Base-by-base conservation (phyloP, 495 filamentous ascomycete species). In the Lasiosphaeriaceae sp. region DNA sequence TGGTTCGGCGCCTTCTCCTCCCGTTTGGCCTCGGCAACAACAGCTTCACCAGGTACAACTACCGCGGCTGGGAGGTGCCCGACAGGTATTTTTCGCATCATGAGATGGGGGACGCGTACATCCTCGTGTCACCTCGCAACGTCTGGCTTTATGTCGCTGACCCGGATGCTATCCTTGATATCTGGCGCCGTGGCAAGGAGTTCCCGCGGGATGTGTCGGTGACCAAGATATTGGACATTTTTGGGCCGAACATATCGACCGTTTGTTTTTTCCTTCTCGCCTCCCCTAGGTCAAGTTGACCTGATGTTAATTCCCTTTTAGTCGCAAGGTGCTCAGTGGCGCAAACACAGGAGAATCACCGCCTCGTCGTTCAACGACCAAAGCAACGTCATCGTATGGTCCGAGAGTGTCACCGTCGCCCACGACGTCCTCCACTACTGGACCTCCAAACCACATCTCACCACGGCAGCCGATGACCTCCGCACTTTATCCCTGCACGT, bases 381-480 rank as follows among this genome's bases (percentile, higher is more conserved):
- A 49, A 79, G 73, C 58, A 79, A 75, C 48, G 54, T 55, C 11
- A 50, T 78, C 1, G 78, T 81, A 0, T 83, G 77, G 77, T 24
- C 61, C 4, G 69, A 78, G 43, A 57, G 61, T 0, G 39, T 84
- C 19, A 64, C 64, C 21, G 78, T 83, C 50, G 74, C 77, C 9
- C 59, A 73, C 61, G 71, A 71, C 22, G 80, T 85, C 75, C 56
- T 82, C 3, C 56, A 55, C 2, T 70, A 74, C 58, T 80, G 76
- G 78, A 46, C 62, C 17, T 44, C 63, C 11, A 55, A 67, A 19
- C 50, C 48, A 0, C 47, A 43, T 17, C 14, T 70, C 16, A 48
- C 50, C 21, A 64, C 63, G 20, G 55, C 61, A 1, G 64, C 66
- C 21, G 60, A 74, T 0, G 78, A 82, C 56, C 57, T 65, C 0